Evolutionary conservation across 352 stramenopile species (phyloP).

Genomic region (Pythium pyrilobum): DNA sequence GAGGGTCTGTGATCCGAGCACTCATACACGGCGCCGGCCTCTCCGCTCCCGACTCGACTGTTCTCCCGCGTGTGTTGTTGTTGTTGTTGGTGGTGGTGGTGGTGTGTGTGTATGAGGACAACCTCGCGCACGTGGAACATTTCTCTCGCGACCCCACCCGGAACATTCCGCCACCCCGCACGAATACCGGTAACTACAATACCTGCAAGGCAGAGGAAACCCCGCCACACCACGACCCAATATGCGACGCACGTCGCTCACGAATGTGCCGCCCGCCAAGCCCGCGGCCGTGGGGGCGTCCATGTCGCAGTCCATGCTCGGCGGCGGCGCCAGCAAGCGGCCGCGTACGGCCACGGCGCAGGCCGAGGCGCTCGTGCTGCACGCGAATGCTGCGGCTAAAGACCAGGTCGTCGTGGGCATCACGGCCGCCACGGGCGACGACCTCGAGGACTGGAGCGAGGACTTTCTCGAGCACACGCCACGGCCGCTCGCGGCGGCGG

Average conservation of each 20-base stretch:
- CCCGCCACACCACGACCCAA: not conserved
- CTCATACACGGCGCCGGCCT: too few species aligned
- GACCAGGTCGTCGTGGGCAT: conserved; percentile 76
- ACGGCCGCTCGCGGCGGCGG: too few species aligned
- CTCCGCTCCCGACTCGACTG: too few species aligned
- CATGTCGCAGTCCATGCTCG: conserved; percentile 14
- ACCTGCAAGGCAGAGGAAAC: too few species aligned
- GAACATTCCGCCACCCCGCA: too few species aligned
- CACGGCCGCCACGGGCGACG: conserved; percentile 54
- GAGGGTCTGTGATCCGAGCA: not conserved
- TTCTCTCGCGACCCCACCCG: not conserved
- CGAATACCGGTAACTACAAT: too few species aligned
- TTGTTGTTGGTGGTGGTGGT: too few species aligned
- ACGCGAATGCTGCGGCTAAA: not conserved
- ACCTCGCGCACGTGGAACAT: too few species aligned
- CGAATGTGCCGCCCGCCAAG: not conserved
- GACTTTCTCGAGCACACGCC: conserved; percentile 35
- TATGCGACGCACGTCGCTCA: conserved; percentile 3
- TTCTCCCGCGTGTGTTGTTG: too few species aligned
- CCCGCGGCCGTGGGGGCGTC: not conserved
- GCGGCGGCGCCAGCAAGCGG: conserved; percentile 12
- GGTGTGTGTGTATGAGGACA: too few species aligned
- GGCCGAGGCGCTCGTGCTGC: conserved; percentile 15
- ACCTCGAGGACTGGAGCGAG: conserved; percentile 73
- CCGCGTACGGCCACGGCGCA: conserved; percentile 22